Base-by-base conservation (phyloP, 495 filamentous ascomycete genomes). In the Daldinia bambusicola region DNA sequence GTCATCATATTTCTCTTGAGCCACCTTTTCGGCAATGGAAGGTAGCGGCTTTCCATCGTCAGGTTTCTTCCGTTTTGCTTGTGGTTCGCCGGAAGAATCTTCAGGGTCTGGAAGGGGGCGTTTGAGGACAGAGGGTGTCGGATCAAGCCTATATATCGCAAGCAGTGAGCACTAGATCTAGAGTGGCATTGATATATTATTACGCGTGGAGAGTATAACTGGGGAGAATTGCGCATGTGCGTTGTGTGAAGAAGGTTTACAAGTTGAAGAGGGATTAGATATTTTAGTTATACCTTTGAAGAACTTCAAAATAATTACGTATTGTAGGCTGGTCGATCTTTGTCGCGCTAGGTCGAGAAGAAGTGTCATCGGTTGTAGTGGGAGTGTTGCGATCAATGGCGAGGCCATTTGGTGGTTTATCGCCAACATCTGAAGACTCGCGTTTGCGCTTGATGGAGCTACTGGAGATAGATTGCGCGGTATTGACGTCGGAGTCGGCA, bases 371-470 rank as follows among this genome's bases (percentile, higher is more conserved):
- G 41, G 56, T 52, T 9, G 59, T 13, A 20, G 66, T 51, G 20
- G 70, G 57, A 56, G 62, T 61, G 43, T 40, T 50, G 56, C 51
- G 41, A 74, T 55, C 67, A 32, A 62, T 26, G 51, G 41, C 20
- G 18, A 68, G 20, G 13, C 66, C 75, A 57, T 74, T 75, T 26
- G 60, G 63, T 50, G 55, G 70, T 14, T 68, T 71, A n/a, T 75
- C 74, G 61, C 74, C 71, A 61, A 81, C 81, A 61, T 83, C 80
- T 70, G 66, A 80, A 9, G 80, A 66, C 72, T 85, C 86, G 81
- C 84, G 86, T 78, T 88, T 88, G 72, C 86, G 83, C 80, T 88
- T 88, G 76, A 80, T 79, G 51, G 83, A 81, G 60, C 77, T 76
- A 43, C 51, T 32, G 69, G 76, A 77, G 74, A 77, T 64, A 18